phyloP scores from a whole-genome alignment of 768 basidiomycete species.

The Boletus subcaerulescens region DNA sequence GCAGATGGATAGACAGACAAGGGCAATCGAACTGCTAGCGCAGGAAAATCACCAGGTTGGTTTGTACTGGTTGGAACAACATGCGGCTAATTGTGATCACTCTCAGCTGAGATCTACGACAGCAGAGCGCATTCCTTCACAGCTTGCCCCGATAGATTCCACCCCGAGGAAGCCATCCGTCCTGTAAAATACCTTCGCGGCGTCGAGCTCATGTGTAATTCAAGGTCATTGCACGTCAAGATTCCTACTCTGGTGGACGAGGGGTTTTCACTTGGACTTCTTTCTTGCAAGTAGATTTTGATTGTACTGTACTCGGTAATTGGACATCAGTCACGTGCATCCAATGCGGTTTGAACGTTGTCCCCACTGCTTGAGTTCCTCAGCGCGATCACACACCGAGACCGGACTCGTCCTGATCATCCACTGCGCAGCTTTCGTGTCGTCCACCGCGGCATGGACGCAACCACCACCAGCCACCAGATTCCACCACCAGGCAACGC shows the following conservation, averaged over 20 bases:
- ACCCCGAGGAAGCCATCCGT: conserved; percentile 12
- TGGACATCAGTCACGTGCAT: conserved; percentile 27
- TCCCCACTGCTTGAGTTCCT: background rate
- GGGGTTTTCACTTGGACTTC: background rate
- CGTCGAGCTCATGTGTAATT: background rate
- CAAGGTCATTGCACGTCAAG: background rate
- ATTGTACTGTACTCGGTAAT: conserved; percentile 6
- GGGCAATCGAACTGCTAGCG: conserved; percentile 39
- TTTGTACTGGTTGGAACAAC: background rate
- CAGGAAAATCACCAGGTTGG: conserved; percentile 49
- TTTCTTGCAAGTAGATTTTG: conserved; percentile 2
- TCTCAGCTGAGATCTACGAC: conserved; percentile 16
- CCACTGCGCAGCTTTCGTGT: background rate
- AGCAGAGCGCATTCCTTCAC: conserved; percentile 11
- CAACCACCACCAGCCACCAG: conserved; percentile 23
- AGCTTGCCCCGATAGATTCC: conserved; percentile 11
- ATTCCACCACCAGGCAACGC: conserved; percentile 31
- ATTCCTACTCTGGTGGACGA: background rate
- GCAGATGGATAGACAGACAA: conserved; percentile 48
- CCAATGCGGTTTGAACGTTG: conserved; percentile 30
- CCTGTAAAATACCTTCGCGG: background rate
- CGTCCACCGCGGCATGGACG: conserved; percentile 17
- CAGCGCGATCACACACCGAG: conserved; percentile 15
- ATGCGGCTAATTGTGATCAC: conserved; percentile 3
- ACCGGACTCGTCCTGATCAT: background rate